A percentile compares a stretch with the other conserved stretches of the same genome.
These are phyloP conservation scores for Blastobotrys indianensis DNA, from an alignment of 1,139 yeast genomes.

Conservation along the genomic window DNA sequence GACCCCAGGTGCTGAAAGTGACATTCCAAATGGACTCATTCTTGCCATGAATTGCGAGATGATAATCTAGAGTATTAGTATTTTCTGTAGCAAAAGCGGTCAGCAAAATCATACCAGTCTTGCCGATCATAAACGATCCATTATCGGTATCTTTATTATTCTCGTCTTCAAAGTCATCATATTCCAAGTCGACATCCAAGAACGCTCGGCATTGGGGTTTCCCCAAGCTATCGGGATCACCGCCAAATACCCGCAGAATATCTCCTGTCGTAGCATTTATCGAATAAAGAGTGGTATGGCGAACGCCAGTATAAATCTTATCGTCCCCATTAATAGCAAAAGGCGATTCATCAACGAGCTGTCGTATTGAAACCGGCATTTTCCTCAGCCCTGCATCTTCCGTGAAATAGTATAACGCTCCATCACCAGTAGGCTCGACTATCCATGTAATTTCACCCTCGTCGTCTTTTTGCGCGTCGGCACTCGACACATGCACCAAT, in stretches of 20 bases:
- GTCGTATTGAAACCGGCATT: conserved; percentile 75
- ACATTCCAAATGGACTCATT: conserved; percentile 77
- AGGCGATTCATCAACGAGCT: conserved; percentile 78
- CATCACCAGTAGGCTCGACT: conserved; percentile 87
- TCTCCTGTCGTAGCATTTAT: conserved; percentile 74
- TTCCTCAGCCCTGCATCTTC: conserved; percentile 69
- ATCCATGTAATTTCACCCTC: conserved; percentile 53
- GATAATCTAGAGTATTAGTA: conserved; percentile 42
- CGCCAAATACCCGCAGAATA: conserved; percentile 59
- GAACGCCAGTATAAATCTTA: conserved; percentile 80
- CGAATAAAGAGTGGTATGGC: conserved; percentile 70
- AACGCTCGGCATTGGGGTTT: conserved; percentile 21
- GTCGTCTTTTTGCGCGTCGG: conserved; percentile 13
- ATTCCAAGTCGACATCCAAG: conserved; percentile 12
- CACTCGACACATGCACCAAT: conserved; percentile 26
- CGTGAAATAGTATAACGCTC: conserved; percentile 81
- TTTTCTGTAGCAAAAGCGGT: background rate
- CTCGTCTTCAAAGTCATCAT: conserved; percentile 20
- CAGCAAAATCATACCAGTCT: conserved; percentile 27
- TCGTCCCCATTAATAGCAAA: conserved; percentile 64
- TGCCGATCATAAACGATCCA: conserved; percentile 35
- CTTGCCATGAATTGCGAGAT: conserved; percentile 58
- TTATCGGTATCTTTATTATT: conserved; percentile 20
- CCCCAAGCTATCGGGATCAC: conserved; percentile 35
- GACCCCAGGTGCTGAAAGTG: conserved; percentile 87